These are phyloP conservation scores for Boletellus ananas DNA, from an alignment of 768 basidiomycete species.

Conservation along the genomic window DNA sequence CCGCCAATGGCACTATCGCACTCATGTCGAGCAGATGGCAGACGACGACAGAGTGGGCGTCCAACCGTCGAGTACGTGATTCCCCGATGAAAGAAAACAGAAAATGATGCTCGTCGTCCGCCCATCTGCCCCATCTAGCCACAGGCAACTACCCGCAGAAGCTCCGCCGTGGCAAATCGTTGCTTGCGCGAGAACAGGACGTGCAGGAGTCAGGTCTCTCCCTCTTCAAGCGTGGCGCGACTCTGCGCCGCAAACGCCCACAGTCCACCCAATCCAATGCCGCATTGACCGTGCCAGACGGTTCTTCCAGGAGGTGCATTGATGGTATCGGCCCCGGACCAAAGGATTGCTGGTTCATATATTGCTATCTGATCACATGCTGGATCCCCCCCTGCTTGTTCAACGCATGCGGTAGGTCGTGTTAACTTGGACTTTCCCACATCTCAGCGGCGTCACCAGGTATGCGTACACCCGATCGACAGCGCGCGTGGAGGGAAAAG, in stretches of 20 bases:
- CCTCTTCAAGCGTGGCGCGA: constrained; percentile 85
- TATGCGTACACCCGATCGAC: constrained; percentile 85
- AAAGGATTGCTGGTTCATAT: constrained; percentile 92
- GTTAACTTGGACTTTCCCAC: neutral
- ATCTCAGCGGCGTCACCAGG: constrained; percentile 43
- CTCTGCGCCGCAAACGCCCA: constrained; percentile 66
- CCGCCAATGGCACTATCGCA: constrained; percentile 91
- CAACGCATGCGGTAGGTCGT: constrained; percentile 66
- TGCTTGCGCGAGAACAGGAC: constrained; percentile 89
- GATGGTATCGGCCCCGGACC: constrained; percentile 82
- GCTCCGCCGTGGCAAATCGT: constrained; percentile 82
- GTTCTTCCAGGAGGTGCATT: constrained; percentile 50
- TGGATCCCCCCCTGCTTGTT: constrained; percentile 80
- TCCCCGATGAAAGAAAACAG: neutral
- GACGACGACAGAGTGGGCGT: constrained; percentile 69
- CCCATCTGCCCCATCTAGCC: constrained; percentile 34
- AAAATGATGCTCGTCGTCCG: neutral
- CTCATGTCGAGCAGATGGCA: constrained; percentile 76
- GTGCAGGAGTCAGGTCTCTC: constrained; percentile 87
- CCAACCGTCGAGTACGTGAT: constrained; percentile 73
- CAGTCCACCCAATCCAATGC: constrained; percentile 40
- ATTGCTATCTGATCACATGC: constrained; percentile 81
- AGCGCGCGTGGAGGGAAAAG: constrained; percentile 98
- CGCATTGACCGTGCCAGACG: constrained; percentile 34
- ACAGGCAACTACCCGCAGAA: constrained; percentile 74